Evolutionary conservation across 1,284 basidiomycete species (phyloP).

Genomic region (Boletus semigastroideus): DNA sequence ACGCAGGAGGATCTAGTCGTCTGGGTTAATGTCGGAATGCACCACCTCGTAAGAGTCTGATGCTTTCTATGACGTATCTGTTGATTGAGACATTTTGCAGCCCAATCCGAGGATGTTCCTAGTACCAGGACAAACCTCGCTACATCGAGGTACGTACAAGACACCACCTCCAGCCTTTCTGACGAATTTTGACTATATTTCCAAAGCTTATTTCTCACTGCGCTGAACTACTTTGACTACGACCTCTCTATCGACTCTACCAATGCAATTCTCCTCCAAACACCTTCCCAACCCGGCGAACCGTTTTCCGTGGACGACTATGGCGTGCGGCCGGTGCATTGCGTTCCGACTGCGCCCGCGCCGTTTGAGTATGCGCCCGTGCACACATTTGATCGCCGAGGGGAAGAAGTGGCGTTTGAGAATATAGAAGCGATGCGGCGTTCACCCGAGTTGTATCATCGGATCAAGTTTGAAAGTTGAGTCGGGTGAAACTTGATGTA

Average conservation of each 20-base stretch:
- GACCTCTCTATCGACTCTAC: conserved; percentile 57
- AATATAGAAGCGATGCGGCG: conserved; percentile 41
- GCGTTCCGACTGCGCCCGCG: conserved; percentile 42
- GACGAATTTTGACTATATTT: too few species aligned
- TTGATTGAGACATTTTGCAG: conserved; percentile 20
- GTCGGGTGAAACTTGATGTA: too few species aligned
- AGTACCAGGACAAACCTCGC: conserved; percentile 63
- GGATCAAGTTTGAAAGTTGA: too few species aligned
- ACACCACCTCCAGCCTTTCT: too few species aligned
- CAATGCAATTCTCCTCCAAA: conserved; percentile 53
- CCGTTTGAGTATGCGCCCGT: conserved; percentile 45
- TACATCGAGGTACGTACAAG: conserved; percentile 53
- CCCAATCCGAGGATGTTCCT: conserved; percentile 62
- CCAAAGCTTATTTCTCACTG: conserved; percentile 56
- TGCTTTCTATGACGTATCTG: background rate
- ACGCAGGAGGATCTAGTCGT: conserved; percentile 61
- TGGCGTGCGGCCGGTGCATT: conserved; percentile 48
- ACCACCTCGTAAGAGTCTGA: conserved; percentile 45
- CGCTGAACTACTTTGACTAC: conserved; percentile 64
- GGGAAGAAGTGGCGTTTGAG: conserved; percentile 30
- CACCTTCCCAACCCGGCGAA: conserved; percentile 40
- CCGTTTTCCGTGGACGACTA: conserved; percentile 51
- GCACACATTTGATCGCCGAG: conserved; percentile 38
- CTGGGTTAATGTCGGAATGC: conserved; percentile 67
- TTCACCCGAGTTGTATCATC: too few species aligned